Evolutionary conservation across 1,284 basidiomycete species (phyloP), one percentile per base, ranked within the genome.

Genomic region (Tilletia horrida): DNA sequence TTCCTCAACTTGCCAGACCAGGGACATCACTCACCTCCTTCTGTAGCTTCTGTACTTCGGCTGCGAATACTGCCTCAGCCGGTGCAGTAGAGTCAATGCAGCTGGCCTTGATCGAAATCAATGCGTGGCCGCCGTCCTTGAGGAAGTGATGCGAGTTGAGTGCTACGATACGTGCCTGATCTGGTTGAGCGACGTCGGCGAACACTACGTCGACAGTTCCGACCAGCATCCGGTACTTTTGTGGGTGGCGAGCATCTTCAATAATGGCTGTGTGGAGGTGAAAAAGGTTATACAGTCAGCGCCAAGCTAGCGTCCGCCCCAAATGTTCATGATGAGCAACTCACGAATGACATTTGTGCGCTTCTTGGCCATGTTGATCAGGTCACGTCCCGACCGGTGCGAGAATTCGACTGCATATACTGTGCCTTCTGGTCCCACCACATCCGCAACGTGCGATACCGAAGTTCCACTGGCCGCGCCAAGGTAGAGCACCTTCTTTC

Each of bases 391-490:
- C 69, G 93, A 95, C 76, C 96, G 89, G 81, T 90, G 88, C 2
- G 94, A 97, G 85, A 99, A 98, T 84, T 99, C 95, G 68, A 98
- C 96, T 50, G 95, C 95, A 83, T 98, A 98, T 13, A 98, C 96
- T 69, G 91, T 88, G 68, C 95, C 95, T 78, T 96, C 93, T 50
- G 96, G 94, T 29, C 95, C 95, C 81, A 98, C 94, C 73, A 98
- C 90, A 83, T 98, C 95, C 57, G 95, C 94, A 66, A 98, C 95
- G 87, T 98, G 95, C 79, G 91, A 94, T 72, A 98, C 96, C 84
- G 91, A 93, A 47, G 96, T 98, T 75, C 95, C 95, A 90, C 66
- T 84, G 31, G 95, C 96, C 69, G 95, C 95, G 84, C 96, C 95
- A 72, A 99, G 88, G 84, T 98, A 99, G 67, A 99, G 85, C 52